Conservation (phyloP, 2,329 filamentous ascomycete species). For the Fusarium kyushuense region DNA sequence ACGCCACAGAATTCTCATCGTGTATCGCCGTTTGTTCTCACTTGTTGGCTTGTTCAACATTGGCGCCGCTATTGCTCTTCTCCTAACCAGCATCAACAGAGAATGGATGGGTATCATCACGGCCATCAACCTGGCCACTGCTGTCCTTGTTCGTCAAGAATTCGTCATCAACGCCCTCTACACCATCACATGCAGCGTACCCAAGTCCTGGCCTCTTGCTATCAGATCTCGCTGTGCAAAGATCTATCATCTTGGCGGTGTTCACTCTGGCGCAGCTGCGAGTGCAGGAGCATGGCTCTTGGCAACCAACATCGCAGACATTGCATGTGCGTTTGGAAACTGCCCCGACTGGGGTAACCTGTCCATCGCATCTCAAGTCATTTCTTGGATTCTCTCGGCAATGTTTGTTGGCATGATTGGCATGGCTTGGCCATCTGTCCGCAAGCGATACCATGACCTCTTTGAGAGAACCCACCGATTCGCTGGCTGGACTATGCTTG, state of each 20-base stretch:
- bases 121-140: conserved; percentile 61
- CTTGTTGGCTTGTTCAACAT: conserved; percentile 65
- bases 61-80: conserved; percentile 59
- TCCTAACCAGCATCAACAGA: conserved; percentile 51
- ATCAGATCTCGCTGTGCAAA: conserved; percentile 61
- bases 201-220: conserved; percentile 60
- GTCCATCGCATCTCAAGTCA: conserved; percentile 57
- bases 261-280: conserved; percentile 63
- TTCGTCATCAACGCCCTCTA: conserved; percentile 65
- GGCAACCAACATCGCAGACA: conserved; percentile 52
- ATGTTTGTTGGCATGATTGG: conserved; percentile 70
- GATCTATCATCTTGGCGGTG: conserved; percentile 64
- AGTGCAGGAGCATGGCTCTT: conserved; percentile 63
- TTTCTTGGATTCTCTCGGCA: conserved; percentile 70
- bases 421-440: conserved; percentile 73
- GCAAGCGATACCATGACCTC: conserved; percentile 71
- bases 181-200: conserved; percentile 59
- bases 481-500: conserved; percentile 74
- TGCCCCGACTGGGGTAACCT: conserved; percentile 40
- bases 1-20: conserved; percentile 60
- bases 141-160: conserved; percentile 66
- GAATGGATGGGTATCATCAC: conserved; percentile 58
- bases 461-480: conserved; percentile 81
- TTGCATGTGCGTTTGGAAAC: conserved; percentile 35
- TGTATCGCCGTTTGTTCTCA: conserved; percentile 69